Base-by-base conservation (phyloP, 768 basidiomycete genomes). In the Mycena rosella region DNA sequence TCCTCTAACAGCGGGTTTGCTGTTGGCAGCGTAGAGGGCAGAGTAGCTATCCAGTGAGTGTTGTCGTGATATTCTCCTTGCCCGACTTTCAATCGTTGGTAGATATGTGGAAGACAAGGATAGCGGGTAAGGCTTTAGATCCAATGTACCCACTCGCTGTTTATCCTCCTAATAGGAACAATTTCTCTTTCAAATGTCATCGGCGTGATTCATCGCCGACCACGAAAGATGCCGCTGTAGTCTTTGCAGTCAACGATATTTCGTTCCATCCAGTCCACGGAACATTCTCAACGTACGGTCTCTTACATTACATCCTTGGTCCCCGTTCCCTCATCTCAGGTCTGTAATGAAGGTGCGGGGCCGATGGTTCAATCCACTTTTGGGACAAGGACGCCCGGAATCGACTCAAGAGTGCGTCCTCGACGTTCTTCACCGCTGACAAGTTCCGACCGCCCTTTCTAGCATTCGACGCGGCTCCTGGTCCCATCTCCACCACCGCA, bases 361-460 rank as follows among this genome's bases (percentile, higher is more conserved):
- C 92, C 47, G 95, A 96, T 71, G 95, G 95, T 22, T 91, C 91
- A 3, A 90, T 96, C 76, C 92, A 95, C 85, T 94, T 93, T 78
- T 97, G 96, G 96, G 96, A 98, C 80, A 96, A 96, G 80, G 93
- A 96, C 72, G 90, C 93, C 10, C 91, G 96, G 64, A 95, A 93
- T 9, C 91, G 96, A 44, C 86, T 98, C 81, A 98, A 96, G 82
- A 90, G 95, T 96, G 72, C 53, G 86, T 44, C 14, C 15, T 20
- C 20, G 18, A 45, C 57, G 58, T 70, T 67, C 17, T 74, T 10
- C 30, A 49, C 18, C 40, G n/a, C 45, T 60, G 13, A 66, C 18
- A 56, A 32, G 47, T 60, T 29, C 32, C 32, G 10, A 15, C 11
- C 38, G 10, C 48, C 27, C 22, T 29, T 26, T 61, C 20, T 71